These are phyloP conservation scores for Ogataea hybrid DNA, from an alignment of 1,139 yeast genomes.

Conservation along the genomic window DNA sequence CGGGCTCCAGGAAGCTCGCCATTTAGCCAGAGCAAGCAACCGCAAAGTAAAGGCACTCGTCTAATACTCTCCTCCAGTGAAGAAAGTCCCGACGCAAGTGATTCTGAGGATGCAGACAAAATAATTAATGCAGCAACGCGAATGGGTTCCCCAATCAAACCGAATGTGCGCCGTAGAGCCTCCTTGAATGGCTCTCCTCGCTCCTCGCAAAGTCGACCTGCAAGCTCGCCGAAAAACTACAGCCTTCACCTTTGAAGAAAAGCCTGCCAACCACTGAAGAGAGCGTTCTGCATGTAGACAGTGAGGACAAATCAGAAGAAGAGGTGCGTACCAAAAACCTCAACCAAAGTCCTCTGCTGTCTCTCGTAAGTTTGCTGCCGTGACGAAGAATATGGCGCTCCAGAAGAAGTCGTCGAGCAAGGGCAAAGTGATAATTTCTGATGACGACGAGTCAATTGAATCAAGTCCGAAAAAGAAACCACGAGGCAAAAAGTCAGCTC, in stretches of 20 bases:
- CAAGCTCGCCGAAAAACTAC: conserved; percentile 8
- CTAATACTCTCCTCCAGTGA: conserved; percentile 11
- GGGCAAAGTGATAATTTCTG: not conserved
- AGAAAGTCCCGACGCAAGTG: conserved; percentile 7
- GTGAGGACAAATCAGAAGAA: conserved; percentile 1
- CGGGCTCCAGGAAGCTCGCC: conserved; percentile 4
- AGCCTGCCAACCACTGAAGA: not conserved
- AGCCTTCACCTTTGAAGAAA: conserved; percentile 23
- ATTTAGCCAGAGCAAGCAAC: conserved; percentile 1
- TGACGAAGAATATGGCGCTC: conserved; percentile 45
- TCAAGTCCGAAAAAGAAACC: not conserved
- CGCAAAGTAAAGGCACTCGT: conserved; percentile 3
- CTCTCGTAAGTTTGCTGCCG: conserved; percentile 20
- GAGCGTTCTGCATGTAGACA: not conserved
- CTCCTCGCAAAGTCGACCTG: conserved; percentile 2
- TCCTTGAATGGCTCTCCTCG: conserved; percentile 24
- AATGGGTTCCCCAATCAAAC: conserved; percentile 30
- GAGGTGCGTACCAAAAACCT: not conserved
- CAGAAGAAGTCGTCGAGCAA: conserved; percentile 30
- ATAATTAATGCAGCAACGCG: conserved; percentile 27
- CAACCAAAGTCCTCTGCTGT: not conserved
- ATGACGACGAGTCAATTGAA: not conserved
- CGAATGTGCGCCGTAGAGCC: conserved; percentile 14
- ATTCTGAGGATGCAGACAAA: conserved; percentile 25
- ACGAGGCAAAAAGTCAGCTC: not conserved